A percentile compares a stretch with the other conserved stretches of the same genome.
Conservation (phyloP, 495 filamentous ascomycete genomes). For the Clohesyomyces aquaticus region DNA sequence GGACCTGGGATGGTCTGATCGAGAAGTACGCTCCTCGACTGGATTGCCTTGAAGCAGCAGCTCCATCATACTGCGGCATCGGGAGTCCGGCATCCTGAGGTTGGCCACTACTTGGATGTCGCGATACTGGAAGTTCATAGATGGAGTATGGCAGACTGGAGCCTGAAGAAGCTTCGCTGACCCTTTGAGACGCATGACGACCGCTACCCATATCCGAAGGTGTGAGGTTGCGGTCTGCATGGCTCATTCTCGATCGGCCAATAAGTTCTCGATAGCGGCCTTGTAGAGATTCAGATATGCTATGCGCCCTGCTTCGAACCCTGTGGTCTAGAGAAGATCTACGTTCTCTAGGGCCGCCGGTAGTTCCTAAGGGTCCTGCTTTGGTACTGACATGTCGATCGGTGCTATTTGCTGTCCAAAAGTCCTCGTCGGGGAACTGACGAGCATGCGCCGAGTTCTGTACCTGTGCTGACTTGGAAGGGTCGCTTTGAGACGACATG, state of each 20-base stretch:
- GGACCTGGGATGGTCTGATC: slow-evolving; percentile 23
- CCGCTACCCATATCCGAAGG: background rate
- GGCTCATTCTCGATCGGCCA: slow-evolving; percentile 1
- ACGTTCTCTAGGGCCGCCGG: background rate
- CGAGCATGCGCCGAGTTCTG: background rate
- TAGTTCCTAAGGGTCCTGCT: too few relatives aligned
- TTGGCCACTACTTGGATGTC: slow-evolving; percentile 27
- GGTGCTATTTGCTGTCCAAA: slow-evolving; percentile 4
- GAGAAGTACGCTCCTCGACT: slow-evolving; percentile 22
- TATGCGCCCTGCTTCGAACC: background rate
- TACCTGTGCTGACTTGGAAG: background rate
- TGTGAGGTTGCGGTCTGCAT: background rate
- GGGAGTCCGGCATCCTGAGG: slow-evolving; percentile 13
- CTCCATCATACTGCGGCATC: slow-evolving; percentile 34
- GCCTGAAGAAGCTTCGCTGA: slow-evolving; percentile 24
- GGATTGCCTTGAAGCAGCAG: slow-evolving; percentile 15
- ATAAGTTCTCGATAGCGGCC: slow-evolving; percentile 11
- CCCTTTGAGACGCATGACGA: slow-evolving; percentile 5
- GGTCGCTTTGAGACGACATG: slow-evolving; percentile 22
- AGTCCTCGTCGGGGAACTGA: slow-evolving; percentile 7
- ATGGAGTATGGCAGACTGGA: slow-evolving; percentile 25
- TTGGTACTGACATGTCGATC: background rate
- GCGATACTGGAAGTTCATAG: slow-evolving; percentile 31
- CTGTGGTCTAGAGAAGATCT: slow-evolving; percentile 2
- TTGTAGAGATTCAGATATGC: slow-evolving; percentile 4